Evolutionary conservation across 108 stramenopile genomes (phyloP).

Genomic region (Cyclotella kingstonii): DNA sequence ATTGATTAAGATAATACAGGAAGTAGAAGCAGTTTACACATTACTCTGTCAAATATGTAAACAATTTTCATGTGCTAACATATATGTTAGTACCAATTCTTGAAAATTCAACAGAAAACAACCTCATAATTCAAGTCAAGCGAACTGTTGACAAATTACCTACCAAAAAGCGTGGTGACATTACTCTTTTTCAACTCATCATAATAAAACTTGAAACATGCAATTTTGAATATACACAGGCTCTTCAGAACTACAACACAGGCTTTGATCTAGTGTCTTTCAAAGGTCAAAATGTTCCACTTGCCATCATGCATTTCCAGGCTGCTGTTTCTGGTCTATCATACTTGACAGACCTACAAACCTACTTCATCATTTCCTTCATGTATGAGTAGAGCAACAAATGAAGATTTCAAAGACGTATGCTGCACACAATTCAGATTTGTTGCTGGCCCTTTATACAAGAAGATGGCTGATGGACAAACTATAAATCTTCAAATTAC

Average conservation of each 20-base stretch:
- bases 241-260: background rate
- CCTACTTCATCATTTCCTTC: background rate
- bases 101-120: background rate
- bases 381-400: background rate
- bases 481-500: no score
- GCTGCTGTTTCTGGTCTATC: background rate
- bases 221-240: background rate
- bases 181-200: background rate
- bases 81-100: background rate
- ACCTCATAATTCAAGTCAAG: background rate
- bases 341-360: background rate
- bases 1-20: no score
- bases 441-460: no score
- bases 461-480: no score
- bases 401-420: background rate
- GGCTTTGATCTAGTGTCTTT: background rate
- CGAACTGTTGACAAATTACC: background rate
- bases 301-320: background rate
- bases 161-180: background rate
- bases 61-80: background rate
- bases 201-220: background rate
- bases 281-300: background rate
- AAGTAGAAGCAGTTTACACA: no score
- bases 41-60: no score
- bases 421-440: no score